Conservation (phyloP, 192 early-diverging fungal genomes). For the Phycomyces nitens region DNA sequence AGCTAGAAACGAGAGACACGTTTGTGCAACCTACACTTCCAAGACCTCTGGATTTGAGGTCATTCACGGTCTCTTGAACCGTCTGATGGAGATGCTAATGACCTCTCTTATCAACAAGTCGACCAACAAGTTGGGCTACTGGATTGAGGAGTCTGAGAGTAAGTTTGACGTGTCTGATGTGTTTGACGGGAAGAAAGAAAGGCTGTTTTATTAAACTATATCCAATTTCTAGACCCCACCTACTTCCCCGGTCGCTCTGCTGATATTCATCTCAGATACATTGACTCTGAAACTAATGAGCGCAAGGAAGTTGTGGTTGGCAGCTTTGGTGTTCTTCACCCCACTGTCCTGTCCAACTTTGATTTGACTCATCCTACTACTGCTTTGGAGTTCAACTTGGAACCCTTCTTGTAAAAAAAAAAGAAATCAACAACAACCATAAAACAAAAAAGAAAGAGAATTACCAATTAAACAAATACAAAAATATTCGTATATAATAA, state of each 20-base stretch:
- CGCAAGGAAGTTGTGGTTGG: conserved; percentile 61
- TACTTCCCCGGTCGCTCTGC: conserved; percentile 92
- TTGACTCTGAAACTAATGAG: conserved; percentile 24
- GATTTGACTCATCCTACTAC: conserved; percentile 83
- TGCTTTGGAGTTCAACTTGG: conserved; percentile 91
- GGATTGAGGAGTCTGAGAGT: conserved; percentile 74
- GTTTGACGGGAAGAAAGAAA: neutral
- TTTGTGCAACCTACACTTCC: conserved; percentile 81
- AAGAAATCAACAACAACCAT: neutral
- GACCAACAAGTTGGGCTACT: conserved; percentile 64
- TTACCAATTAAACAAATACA: too few relatives aligned
- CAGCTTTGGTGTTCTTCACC: conserved; percentile 89
- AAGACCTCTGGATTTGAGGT: conserved; percentile 84
- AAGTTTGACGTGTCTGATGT: conserved; percentile 26
- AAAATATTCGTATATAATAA: too few relatives aligned
- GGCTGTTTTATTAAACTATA: too few relatives aligned
- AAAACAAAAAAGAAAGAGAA: neutral
- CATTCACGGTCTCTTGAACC: conserved; percentile 90
- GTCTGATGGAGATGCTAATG: conserved; percentile 79
- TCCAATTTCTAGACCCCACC: conserved; percentile 57
- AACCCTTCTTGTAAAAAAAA: conserved; percentile 80
- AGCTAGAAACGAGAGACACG: conserved; percentile 85
- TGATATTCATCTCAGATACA: conserved; percentile 71
- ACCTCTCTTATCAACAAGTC: conserved; percentile 44
- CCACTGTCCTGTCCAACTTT: conserved; percentile 81